These are phyloP conservation scores for Neophaeococcomyces aloes DNA, from an alignment of 2,329 filamentous ascomycete genomes.

Conservation along the genomic window DNA sequence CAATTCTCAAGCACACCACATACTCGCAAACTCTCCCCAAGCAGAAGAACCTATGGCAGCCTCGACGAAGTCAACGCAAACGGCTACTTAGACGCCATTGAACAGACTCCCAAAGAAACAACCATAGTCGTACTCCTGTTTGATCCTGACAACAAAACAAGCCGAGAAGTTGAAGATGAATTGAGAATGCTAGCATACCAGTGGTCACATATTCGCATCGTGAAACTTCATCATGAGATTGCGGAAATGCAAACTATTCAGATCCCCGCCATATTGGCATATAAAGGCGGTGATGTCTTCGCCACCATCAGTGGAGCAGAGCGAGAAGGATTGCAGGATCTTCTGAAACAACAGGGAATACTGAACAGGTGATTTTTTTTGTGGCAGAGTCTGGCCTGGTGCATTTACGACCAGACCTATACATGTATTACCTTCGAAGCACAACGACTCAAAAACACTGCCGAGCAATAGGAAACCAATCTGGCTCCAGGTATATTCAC, in stretches of 20 bases:
- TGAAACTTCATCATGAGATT: slow-evolving; percentile 82
- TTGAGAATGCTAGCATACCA: slow-evolving; percentile 62
- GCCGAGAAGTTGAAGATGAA: slow-evolving; percentile 65
- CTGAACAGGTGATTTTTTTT: slow-evolving; percentile 3
- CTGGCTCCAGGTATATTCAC: too few species aligned
- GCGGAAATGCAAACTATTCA: slow-evolving; percentile 88
- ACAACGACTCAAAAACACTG: too few species aligned
- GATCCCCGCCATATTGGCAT: slow-evolving; percentile 79
- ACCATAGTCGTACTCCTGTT: slow-evolving; percentile 90
- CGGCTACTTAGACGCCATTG: slow-evolving; percentile 92
- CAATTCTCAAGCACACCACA: slow-evolving; percentile 39
- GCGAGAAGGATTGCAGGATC: slow-evolving; percentile 45
- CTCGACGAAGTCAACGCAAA: slow-evolving; percentile 77
- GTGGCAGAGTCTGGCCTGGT: too few species aligned
- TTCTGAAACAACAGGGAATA: slow-evolving; percentile 44
- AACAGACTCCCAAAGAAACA: slow-evolving; percentile 71
- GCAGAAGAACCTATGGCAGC: slow-evolving; percentile 64
- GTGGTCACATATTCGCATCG: slow-evolving; percentile 66
- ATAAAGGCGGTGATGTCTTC: slow-evolving; percentile 81
- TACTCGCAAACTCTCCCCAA: slow-evolving; percentile 59
- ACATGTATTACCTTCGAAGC: too few species aligned
- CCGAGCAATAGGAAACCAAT: too few species aligned
- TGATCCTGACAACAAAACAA: slow-evolving; percentile 73
- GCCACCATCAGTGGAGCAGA: slow-evolving; percentile 74
- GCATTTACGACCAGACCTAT: too few species aligned